Percentiles rank a stretch among this genome's conserved stretches.
phyloP scores from a whole-genome alignment of 257 asterid species.

The Nyctanthes arbortristis region DNA sequence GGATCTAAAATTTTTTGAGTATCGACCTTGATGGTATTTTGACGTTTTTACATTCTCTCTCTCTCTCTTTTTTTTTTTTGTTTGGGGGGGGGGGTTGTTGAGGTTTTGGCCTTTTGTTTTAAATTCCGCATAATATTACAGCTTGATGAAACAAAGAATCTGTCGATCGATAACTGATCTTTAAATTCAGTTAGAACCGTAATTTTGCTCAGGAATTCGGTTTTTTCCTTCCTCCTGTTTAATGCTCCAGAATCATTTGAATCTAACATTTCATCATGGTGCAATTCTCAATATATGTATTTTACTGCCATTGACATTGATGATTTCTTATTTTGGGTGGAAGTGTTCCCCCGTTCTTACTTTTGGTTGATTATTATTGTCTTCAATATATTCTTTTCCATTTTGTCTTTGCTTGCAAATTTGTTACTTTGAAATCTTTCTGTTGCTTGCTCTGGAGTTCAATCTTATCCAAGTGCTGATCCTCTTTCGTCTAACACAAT shows the following conservation, averaged over 20 bases:
- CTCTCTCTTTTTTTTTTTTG: too few species aligned
- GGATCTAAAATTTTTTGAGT: background rate
- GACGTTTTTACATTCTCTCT: too few species aligned
- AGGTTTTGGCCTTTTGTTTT: background rate
- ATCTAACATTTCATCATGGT: background rate
- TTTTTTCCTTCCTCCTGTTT: background rate
- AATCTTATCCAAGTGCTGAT: background rate
- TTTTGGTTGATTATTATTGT: background rate
- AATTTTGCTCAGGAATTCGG: background rate
- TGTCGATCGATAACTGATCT: background rate
- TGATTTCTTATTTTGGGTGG: background rate
- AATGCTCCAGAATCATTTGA: background rate
- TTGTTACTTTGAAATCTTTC: background rate
- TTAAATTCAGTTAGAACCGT: background rate
- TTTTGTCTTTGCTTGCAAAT: background rate
- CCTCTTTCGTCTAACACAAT: background rate
- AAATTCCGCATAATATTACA: background rate
- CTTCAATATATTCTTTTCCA: background rate
- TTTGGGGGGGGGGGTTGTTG: too few species aligned
- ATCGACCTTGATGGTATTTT: background rate
- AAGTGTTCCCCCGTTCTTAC: background rate
- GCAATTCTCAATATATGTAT: background rate
- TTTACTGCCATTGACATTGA: background rate
- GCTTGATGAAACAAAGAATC: background rate
- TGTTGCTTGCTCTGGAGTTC: background rate